phyloP scores from a whole-genome alignment of 164 flowering plant genomes.

The Berberis vulgaris region DNA sequence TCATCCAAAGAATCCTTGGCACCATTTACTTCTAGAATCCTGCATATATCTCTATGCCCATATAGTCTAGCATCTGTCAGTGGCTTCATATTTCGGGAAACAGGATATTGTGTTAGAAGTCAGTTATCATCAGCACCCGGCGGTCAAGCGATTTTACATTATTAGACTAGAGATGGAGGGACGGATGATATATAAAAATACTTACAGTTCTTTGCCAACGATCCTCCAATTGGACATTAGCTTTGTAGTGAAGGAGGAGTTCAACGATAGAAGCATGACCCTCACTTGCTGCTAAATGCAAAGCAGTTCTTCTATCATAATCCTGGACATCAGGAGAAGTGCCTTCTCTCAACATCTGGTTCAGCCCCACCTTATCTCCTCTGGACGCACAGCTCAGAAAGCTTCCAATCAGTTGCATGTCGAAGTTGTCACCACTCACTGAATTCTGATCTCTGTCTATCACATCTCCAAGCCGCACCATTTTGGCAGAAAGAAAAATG shows the following conservation, averaged over 20 bases:
- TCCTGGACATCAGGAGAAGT: slow-evolving; percentile 51
- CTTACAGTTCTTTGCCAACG: slow-evolving; percentile 53
- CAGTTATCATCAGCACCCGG: not conserved
- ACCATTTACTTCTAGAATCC: slow-evolving; percentile 56
- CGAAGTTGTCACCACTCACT: slow-evolving; percentile 14
- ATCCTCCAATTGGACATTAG: slow-evolving; percentile 44
- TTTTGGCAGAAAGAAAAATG: no score
- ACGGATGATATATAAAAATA: not conserved
- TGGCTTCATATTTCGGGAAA: slow-evolving; percentile 26
- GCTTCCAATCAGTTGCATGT: slow-evolving; percentile 53
- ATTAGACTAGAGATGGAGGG: no score
- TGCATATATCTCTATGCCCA: slow-evolving; percentile 55
- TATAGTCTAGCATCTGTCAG: slow-evolving; percentile 62
- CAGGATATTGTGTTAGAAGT: slow-evolving; percentile 5
- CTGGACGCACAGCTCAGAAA: slow-evolving; percentile 55
- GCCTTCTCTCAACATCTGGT: slow-evolving; percentile 43
- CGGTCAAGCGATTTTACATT: not conserved
- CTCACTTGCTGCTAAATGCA: slow-evolving; percentile 67
- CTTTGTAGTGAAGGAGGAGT: slow-evolving; percentile 41
- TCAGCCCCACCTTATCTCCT: slow-evolving; percentile 52
- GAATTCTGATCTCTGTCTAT: not conserved
- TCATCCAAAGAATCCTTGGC: slow-evolving; percentile 34
- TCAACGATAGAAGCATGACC: slow-evolving; percentile 59
- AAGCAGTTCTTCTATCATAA: slow-evolving; percentile 47
- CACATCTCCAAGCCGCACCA: no score